A percentile compares a stretch with the other conserved stretches of the same genome.
Conservation (phyloP, 305 asterid genomes). For the Striga hermonthica region DNA sequence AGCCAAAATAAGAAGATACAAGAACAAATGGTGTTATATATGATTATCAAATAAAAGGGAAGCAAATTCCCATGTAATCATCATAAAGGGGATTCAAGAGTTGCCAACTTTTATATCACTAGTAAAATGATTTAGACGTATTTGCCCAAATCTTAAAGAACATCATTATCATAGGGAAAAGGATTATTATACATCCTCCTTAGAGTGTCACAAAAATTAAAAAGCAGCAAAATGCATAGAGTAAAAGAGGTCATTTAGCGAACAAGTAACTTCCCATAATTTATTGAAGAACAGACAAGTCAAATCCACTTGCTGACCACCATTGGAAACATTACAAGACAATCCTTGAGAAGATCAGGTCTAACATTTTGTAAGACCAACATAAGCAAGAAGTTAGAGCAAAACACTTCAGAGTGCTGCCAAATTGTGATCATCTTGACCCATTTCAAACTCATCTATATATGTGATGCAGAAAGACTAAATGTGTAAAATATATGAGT, state of each 20-base stretch:
- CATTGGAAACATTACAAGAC: slow-evolving; percentile 5
- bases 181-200: slow-evolving; percentile 22
- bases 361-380: slow-evolving; percentile 13
- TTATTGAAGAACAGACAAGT: background rate
- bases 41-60: slow-evolving; percentile 22
- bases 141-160: slow-evolving; percentile 10
- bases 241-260: slow-evolving; percentile 17
- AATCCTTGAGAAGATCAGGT: background rate
- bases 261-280: slow-evolving; percentile 19
- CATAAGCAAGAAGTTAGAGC: slow-evolving; percentile 23
- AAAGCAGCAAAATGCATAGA: slow-evolving; percentile 21
- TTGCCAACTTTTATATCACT: slow-evolving; percentile 8
- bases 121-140: slow-evolving; percentile 25
- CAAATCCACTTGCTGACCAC: slow-evolving; percentile 1
- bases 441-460: slow-evolving; percentile 16
- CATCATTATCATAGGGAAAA: background rate
- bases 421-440: background rate
- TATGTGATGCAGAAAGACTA: slow-evolving; percentile 11
- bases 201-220: slow-evolving; percentile 15
- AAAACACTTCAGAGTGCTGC: slow-evolving; percentile 21
- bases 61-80: slow-evolving; percentile 11
- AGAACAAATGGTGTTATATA: slow-evolving; percentile 3
- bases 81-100: slow-evolving; percentile 21
- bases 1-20: slow-evolving; percentile 23
- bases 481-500: slow-evolving; percentile 1